phyloP scores from a whole-genome alignment of 768 basidiomycete genomes.

The Botryobasidium botryosum region DNA sequence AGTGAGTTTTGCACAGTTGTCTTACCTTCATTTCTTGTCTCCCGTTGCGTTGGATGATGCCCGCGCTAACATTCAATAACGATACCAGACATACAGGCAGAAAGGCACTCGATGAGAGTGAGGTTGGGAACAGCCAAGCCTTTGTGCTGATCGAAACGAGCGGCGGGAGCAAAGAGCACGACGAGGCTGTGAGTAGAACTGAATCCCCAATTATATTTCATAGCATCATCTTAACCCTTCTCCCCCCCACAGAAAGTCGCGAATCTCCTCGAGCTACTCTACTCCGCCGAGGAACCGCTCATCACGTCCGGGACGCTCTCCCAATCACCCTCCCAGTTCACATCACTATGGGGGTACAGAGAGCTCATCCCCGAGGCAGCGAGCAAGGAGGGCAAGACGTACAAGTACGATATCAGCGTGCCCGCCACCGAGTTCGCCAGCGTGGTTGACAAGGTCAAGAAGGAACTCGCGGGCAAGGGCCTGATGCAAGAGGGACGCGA shows the following conservation, averaged over 20 bases:
- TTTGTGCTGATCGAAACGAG: conserved; percentile 93
- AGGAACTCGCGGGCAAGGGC: conserved; percentile 35
- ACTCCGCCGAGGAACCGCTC: conserved; percentile 38
- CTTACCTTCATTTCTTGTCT: neutral
- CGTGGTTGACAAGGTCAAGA: conserved; percentile 66
- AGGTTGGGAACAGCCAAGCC: conserved; percentile 62
- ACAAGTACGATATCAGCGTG: conserved; percentile 93
- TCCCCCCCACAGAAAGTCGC: conserved; percentile 56
- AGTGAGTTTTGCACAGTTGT: conserved; percentile 6
- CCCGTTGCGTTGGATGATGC: neutral
- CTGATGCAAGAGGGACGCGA: conserved; percentile 44
- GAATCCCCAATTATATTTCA: neutral
- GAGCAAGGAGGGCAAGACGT: conserved; percentile 84
- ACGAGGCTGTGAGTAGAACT: conserved; percentile 52
- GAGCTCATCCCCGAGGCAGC: conserved; percentile 87
- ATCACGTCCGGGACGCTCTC: conserved; percentile 85
- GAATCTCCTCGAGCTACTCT: conserved; percentile 54
- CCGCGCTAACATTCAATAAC: neutral
- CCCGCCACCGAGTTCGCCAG: conserved; percentile 74
- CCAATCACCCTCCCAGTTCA: conserved; percentile 78
- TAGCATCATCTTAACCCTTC: neutral
- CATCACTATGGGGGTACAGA: conserved; percentile 77
- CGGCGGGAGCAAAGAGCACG: conserved; percentile 82
- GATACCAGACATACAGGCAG: conserved; percentile 67
- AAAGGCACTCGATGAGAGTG: conserved; percentile 53